Evolutionary conservation across 192 early-diverging fungal species (phyloP).

Genomic region (Irineochytrium annulatum): DNA sequence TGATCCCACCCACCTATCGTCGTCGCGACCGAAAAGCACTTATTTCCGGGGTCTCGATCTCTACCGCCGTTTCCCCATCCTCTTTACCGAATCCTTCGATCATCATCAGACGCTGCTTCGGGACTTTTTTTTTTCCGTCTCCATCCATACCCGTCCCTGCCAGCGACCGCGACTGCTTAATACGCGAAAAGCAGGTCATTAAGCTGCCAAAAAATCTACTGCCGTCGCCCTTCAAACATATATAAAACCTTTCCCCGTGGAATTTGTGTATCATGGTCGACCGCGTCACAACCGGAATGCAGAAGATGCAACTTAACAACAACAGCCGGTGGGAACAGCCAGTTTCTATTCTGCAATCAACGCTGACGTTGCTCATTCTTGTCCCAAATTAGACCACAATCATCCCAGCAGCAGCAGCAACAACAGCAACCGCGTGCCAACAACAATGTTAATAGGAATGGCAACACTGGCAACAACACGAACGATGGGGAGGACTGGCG

Average conservation of each 20-base stretch:
- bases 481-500: slow-evolving; percentile 36
- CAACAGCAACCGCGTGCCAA: not conserved
- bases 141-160: not conserved
- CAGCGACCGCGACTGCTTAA: not conserved
- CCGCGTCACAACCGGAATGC: not conserved
- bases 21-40: too few relatives aligned
- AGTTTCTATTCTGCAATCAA: not conserved
- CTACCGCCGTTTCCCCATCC: too few relatives aligned
- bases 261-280: not conserved
- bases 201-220: not conserved
- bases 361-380: not conserved
- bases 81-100: too few relatives aligned
- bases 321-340: not conserved
- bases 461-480: too few relatives aligned
- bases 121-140: not conserved
- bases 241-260: not conserved
- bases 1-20: too few relatives aligned
- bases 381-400: not conserved
- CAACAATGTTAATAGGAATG: not conserved
- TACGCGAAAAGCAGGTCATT: not conserved
- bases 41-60: too few relatives aligned
- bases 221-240: not conserved
- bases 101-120: not conserved
- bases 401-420: not conserved
- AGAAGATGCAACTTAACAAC: not conserved